Evolutionary conservation across 177 flowering plant species (phyloP), one percentile per base, ranked within the genome.

Genomic region (Telopea speciosissima): DNA sequence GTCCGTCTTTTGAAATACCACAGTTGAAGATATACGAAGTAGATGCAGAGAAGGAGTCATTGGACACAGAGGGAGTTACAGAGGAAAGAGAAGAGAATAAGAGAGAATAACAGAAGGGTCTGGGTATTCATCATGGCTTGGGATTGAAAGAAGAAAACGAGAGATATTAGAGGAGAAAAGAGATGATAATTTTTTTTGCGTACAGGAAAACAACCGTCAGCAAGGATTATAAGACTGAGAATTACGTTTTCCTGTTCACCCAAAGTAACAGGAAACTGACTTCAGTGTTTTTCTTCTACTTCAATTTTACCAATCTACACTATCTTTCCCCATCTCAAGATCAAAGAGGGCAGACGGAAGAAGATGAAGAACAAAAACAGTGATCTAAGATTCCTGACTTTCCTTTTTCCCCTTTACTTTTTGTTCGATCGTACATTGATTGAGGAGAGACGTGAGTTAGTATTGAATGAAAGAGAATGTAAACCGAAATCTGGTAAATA

Each of bases 1-100:
- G 33, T 31, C 77, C 87, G 21, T 56, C 75, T 10, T 28, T 42
- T 1, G 85, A 26, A 7, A 80, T 69, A 7, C 97, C 92, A 65
- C 92, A 89, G n/a, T 73, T 22, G n/a, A 88, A 62, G 36, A 86
- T 52, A 25, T 74, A 79, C 0, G 83, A 72, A 58, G 28, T 70
- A 4, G 79, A 52, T 11, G 74, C 65, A 4, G 78, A 52, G 19
- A 49, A 62, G 19, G 75, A 21, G 10, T 68, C 65, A 40, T 31
- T 65, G 9, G 16, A 13, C 72, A 61, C 13, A 61, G 42, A 59
- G 22, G 40, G 65, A 0, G 21, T 66, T 72, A 10, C 70, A 31
- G 11, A 68, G 14, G 8, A 73, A 54, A 67, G 24, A 66, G 11
- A 74, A 25, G 58, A 67, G 68, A 66, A 80, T 9, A 1, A 83